These are phyloP conservation scores for Pelargonium citronellum DNA, from an alignment of 441 rosid genomes.

Conservation along the genomic window DNA sequence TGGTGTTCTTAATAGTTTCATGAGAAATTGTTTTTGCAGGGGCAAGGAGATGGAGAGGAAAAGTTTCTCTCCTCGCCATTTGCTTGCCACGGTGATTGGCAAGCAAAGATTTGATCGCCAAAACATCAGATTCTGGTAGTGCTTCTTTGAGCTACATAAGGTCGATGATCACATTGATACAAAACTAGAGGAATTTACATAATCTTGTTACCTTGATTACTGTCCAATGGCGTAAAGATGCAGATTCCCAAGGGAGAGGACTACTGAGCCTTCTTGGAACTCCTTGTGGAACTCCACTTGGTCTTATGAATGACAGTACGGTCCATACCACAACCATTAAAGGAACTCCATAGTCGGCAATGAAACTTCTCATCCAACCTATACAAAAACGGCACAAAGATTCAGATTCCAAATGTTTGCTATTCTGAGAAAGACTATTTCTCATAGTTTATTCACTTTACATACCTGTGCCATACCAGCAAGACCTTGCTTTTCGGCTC, in stretches of 20 bases:
- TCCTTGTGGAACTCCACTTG: constrained; percentile 47
- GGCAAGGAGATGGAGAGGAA: too few species aligned
- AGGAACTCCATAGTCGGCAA: constrained; percentile 79
- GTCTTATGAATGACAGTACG: constrained; percentile 45
- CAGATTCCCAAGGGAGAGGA: constrained; percentile 71
- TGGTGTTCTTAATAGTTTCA: too few species aligned
- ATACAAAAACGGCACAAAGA: not conserved
- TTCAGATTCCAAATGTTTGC: not conserved
- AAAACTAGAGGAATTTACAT: too few species aligned
- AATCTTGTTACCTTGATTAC: constrained; percentile 45
- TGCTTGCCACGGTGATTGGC: too few species aligned
- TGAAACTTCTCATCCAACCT: constrained; percentile 68
- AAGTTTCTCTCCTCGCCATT: too few species aligned
- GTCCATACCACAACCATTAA: constrained; percentile 71
- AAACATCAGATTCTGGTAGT: too few species aligned
- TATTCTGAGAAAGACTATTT: not conserved
- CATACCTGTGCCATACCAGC: constrained; percentile 68
- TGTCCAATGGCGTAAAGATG: constrained; percentile 66
- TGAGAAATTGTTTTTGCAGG: too few species aligned
- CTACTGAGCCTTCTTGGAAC: constrained; percentile 69
- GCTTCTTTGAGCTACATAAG: too few species aligned
- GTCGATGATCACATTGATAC: too few species aligned
- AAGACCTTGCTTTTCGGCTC: constrained; percentile 67
- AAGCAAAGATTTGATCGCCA: too few species aligned
- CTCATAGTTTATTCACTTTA: not conserved